These are phyloP conservation scores for Pyrus communis DNA, from an alignment of 306 rosid species.

Conservation along the genomic window DNA sequence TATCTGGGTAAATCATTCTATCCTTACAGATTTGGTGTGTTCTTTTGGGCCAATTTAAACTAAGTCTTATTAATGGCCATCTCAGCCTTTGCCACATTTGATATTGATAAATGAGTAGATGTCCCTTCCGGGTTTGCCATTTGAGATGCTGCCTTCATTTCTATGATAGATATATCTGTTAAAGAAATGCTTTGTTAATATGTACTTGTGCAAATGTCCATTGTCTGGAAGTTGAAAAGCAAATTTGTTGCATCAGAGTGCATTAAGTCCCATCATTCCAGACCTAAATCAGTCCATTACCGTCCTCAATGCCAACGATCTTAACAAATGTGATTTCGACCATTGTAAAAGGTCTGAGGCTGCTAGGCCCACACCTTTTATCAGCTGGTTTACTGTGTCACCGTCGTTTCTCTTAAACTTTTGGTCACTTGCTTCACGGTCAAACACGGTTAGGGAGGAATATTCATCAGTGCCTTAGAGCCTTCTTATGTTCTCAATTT, in stretches of 20 bases:
- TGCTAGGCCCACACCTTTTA: conserved; percentile 35
- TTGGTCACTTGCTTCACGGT: conserved; percentile 36
- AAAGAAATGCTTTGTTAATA: neutral
- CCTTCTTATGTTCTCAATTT: neutral
- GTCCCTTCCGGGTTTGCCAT: neutral
- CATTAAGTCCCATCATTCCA: neutral
- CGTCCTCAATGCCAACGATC: conserved; percentile 33
- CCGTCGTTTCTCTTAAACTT: conserved; percentile 40
- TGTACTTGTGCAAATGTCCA: neutral
- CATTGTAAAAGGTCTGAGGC: neutral
- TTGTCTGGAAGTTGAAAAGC: neutral
- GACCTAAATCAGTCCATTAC: conserved; percentile 5
- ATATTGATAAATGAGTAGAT: neutral
- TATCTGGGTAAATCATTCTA: too few relatives aligned
- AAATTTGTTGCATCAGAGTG: neutral
- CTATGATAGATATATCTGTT: neutral
- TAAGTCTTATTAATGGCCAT: too few relatives aligned
- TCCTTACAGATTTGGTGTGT: too few relatives aligned
- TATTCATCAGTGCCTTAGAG: neutral
- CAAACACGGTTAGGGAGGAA: neutral
- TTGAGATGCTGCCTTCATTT: neutral
- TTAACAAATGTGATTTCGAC: conserved; percentile 22
- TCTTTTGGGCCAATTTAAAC: too few relatives aligned
- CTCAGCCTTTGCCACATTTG: neutral
- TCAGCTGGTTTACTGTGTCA: conserved; percentile 37